These are phyloP conservation scores for Yamadazyma triangularis DNA, from an alignment of 1,139 yeast species.

Conservation along the genomic window DNA sequence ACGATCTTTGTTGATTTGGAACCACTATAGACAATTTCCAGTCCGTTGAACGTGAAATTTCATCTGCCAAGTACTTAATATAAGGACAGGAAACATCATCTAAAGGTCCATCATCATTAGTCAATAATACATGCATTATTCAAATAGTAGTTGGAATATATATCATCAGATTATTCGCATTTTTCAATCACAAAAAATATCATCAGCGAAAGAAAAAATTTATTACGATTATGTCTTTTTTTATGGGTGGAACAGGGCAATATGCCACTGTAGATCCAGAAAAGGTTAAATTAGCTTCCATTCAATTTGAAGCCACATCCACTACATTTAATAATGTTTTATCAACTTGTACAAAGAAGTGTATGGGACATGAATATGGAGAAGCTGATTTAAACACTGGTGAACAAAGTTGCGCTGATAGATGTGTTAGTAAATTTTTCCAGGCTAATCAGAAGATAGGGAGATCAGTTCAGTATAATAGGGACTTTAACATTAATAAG, in stretches of 20 bases:
- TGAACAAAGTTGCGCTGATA: conserved; percentile 67
- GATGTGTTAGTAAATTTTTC: conserved; percentile 75
- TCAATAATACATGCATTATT: conserved; percentile 50
- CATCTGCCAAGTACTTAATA: conserved; percentile 73
- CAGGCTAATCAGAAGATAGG: conserved; percentile 64
- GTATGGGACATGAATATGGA: conserved; percentile 70
- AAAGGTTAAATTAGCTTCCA: conserved; percentile 64
- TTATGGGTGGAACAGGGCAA: conserved; percentile 46
- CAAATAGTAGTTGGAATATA: neutral
- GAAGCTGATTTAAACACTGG: conserved; percentile 80
- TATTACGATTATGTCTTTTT: conserved; percentile 65
- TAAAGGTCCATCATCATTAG: conserved; percentile 96
- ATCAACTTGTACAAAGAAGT: conserved; percentile 58
- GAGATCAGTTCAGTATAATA: conserved; percentile 25
- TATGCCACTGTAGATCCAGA: conserved; percentile 56
- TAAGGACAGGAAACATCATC: conserved; percentile 80
- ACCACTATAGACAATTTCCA: conserved; percentile 86
- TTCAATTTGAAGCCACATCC: conserved; percentile 73
- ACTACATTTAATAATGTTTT: conserved; percentile 60
- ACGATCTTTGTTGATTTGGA: conserved; percentile 77
- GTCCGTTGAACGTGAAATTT: conserved; percentile 57
- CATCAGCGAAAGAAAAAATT: too few relatives aligned
- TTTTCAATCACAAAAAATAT: neutral
- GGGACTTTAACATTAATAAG: conserved; percentile 25
- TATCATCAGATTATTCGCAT: neutral